phyloP scores from a whole-genome alignment of 768 basidiomycete species.

The Megacollybia marginata region DNA sequence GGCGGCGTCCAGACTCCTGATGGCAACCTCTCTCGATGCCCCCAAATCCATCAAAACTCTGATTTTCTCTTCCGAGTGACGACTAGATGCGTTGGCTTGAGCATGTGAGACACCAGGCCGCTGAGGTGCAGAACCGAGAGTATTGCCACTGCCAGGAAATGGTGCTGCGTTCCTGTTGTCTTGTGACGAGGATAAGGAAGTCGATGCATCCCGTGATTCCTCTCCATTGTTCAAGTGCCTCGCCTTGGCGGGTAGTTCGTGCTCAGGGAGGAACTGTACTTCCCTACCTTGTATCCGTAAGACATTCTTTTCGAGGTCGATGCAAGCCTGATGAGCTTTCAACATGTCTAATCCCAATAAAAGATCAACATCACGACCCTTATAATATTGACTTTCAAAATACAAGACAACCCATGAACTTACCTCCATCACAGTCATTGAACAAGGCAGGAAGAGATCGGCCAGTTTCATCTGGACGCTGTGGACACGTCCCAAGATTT shows the following conservation, averaged over 20 bases:
- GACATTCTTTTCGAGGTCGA: constrained; percentile 85
- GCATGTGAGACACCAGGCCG: constrained; percentile 6
- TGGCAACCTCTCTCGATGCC: constrained; percentile 67
- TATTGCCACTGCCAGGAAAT: constrained; percentile 69
- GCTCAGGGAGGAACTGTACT: constrained; percentile 85
- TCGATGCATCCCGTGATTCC: constrained; percentile 11
- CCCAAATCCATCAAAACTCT: constrained; percentile 70
- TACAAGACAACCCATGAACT: background rate
- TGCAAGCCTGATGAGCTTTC: constrained; percentile 92
- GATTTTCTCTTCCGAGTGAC: constrained; percentile 56
- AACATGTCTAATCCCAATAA: constrained; percentile 99
- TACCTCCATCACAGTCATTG: constrained; percentile 94
- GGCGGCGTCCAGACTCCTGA: constrained; percentile 67
- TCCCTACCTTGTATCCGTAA: constrained; percentile 91
- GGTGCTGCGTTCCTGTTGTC: constrained; percentile 13
- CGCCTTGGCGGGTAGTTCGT: constrained; percentile 85
- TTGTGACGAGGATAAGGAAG: constrained; percentile 14
- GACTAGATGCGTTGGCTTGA: constrained; percentile 8
- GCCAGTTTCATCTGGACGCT: constrained; percentile 86
- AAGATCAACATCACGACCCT: constrained; percentile 93
- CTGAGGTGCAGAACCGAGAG: constrained; percentile 42
- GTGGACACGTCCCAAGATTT: constrained; percentile 91
- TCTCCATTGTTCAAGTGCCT: constrained; percentile 29
- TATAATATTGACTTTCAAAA: background rate
- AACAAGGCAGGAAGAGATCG: constrained; percentile 79